Conservation (phyloP, 1,284 basidiomycete genomes). For the Wolfiporia cocos region DNA sequence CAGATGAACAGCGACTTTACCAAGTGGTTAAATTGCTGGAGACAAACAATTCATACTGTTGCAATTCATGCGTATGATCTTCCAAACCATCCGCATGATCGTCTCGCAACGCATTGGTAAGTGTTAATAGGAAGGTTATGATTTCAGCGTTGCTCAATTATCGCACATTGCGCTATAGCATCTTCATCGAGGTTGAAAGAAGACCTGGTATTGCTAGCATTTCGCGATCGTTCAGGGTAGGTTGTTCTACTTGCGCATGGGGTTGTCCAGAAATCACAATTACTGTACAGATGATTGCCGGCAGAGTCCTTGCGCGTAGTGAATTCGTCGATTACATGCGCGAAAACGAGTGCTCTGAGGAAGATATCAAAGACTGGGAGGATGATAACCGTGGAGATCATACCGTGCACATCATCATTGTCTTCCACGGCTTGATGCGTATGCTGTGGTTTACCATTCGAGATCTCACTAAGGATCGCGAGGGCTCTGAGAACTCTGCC, state of each 20-base stretch:
- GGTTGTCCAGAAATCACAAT: neutral
- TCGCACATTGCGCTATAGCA: slow-evolving; percentile 16
- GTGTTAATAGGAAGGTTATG: neutral
- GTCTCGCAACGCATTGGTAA: slow-evolving; percentile 10
- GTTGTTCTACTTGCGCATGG: neutral
- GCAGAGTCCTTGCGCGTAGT: slow-evolving; percentile 22
- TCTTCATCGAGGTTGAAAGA: slow-evolving; percentile 18
- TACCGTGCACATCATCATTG: slow-evolving; percentile 26
- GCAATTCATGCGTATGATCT: slow-evolving; percentile 20
- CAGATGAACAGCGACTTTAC: slow-evolving; percentile 6
- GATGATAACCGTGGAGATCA: slow-evolving; percentile 21
- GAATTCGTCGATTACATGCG: slow-evolving; percentile 17
- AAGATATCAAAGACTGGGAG: slow-evolving; percentile 18
- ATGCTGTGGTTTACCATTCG: slow-evolving; percentile 9
- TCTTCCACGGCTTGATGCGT: slow-evolving; percentile 5
- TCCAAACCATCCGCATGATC: slow-evolving; percentile 17
- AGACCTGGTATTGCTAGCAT: slow-evolving; percentile 10
- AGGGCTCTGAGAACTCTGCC: neutral
- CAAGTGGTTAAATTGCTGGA: slow-evolving; percentile 8
- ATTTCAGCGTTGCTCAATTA: neutral
- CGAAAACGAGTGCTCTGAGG: slow-evolving; percentile 11
- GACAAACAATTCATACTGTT: neutral
- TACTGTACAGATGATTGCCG: slow-evolving; percentile 20
- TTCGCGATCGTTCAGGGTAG: slow-evolving; percentile 18
- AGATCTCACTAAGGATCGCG: slow-evolving; percentile 1